Conservation (phyloP, 805 yeast genomes). For the Priceomyces fermenticarens region DNA sequence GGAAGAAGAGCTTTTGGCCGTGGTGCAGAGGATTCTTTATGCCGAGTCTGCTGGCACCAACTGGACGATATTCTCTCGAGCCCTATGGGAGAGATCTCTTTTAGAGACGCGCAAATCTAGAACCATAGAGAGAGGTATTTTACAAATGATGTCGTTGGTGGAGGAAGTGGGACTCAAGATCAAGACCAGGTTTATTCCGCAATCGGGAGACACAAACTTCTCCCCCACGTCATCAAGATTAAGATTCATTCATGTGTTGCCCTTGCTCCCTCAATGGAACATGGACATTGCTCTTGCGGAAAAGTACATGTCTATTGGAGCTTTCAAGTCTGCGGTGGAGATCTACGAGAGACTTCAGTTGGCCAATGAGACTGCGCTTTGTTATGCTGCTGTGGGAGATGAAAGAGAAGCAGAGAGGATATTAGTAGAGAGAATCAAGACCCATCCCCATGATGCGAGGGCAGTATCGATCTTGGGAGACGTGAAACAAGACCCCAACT, state of each 20-base stretch:
- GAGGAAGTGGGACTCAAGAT: constrained; percentile 80
- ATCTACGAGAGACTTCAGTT: constrained; percentile 77
- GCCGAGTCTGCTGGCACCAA: constrained; percentile 48
- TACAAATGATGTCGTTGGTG: constrained; percentile 88
- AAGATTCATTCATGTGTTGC: constrained; percentile 68
- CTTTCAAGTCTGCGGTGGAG: constrained; percentile 81
- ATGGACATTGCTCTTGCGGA: constrained; percentile 83
- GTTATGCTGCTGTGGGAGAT: constrained; percentile 83
- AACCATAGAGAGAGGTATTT: constrained; percentile 89
- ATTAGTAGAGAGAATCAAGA: constrained; percentile 49
- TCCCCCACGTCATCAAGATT: constrained; percentile 49
- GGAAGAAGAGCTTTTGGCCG: constrained; percentile 78
- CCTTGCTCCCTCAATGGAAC: constrained; percentile 80
- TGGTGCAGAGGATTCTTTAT: constrained; percentile 68
- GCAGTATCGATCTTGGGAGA: constrained; percentile 86
- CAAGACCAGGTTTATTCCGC: constrained; percentile 51
- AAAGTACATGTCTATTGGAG: constrained; percentile 80
- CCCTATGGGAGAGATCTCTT: constrained; percentile 86
- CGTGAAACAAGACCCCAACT: constrained; percentile 65
- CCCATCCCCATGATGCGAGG: constrained; percentile 73
- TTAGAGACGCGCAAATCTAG: constrained; percentile 77
- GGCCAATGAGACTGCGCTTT: constrained; percentile 82
- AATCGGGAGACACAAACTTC: constrained; percentile 24
- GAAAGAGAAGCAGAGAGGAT: constrained; percentile 63
- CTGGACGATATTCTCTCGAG: constrained; percentile 77